Base-by-base conservation (phyloP, 2,329 filamentous ascomycete genomes). In the Paracorniculantispora psalliotae region DNA sequence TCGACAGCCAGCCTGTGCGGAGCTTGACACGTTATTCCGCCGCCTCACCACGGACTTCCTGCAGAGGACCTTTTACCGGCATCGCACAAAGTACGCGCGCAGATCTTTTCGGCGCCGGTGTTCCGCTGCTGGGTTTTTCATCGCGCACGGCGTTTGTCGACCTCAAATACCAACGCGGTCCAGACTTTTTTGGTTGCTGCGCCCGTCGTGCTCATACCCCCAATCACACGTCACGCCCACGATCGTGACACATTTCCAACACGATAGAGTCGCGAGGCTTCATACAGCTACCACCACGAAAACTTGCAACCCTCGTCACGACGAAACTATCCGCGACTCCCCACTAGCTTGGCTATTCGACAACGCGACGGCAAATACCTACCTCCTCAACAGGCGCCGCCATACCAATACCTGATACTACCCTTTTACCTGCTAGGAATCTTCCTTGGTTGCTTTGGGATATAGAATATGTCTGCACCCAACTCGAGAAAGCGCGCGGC, bases 401-500 rank as follows among this genome's bases (percentile, higher is more conserved):
- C 43, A 57, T 33, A 49, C 23, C 17, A 25, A 39, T 7, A 37
- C 48, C 28, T 25, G n/a, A 33, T n/a, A 33, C 19, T 8, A n/a
- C 57, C 66, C 47, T 19, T 21, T 28, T 13, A 55, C n/a, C 19
- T 19, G 12, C 30, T n/a, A 17, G n/a, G 1, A 30, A 4, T 23
- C 35, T 7, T 23, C 23, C 4, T 26, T 25, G 23, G 5, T 10
- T 17, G 17, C 19, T 41, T 19, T 8, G n/a, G 10, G 3, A 30
- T 13, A 15, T 35, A 43, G 25, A 30, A 37, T 28, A 81, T 82
- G 79, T 78, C 81, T 59, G 68, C 74, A 33, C 73, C 76, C 48
- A 83, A 82, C 63, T 71, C 81, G 21, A 76, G 89, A 73, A 94
- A 94, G 78, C 82, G 90, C 71, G 79, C 88, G 65, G 89, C 90